phyloP scores from a whole-genome alignment of 2,329 filamentous ascomycete genomes.

The Thermochaetoides dissita region DNA sequence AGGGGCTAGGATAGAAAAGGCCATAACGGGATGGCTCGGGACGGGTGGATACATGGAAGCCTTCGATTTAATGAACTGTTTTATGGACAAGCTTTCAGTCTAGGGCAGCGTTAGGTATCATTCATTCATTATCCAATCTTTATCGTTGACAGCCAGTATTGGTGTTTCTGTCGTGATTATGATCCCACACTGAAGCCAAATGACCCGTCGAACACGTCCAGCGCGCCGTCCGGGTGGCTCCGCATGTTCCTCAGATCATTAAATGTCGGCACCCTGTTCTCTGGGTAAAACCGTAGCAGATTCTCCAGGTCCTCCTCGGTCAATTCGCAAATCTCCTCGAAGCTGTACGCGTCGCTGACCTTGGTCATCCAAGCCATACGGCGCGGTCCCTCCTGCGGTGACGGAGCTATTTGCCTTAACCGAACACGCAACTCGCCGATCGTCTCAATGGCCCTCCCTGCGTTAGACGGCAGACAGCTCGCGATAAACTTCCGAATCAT shows the following conservation, averaged over 20 bases:
- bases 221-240: slow-evolving; percentile 27
- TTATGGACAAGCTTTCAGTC: too few relatives aligned
- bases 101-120: neutral
- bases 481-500: slow-evolving; percentile 76
- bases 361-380: slow-evolving; percentile 93
- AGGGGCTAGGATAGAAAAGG: neutral
- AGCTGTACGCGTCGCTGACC: slow-evolving; percentile 74
- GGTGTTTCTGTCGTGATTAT: slow-evolving; percentile 6
- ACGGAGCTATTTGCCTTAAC: slow-evolving; percentile 63
- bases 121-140: neutral
- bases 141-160: neutral
- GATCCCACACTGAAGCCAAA: slow-evolving; percentile 43
- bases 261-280: slow-evolving; percentile 40
- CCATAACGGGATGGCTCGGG: neutral
- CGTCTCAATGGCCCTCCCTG: slow-evolving; percentile 72
- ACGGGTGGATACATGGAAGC: too few relatives aligned
- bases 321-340: slow-evolving; percentile 74
- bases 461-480: slow-evolving; percentile 57
- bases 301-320: slow-evolving; percentile 71
- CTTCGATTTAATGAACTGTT: too few relatives aligned
- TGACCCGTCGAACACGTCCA: slow-evolving; percentile 44
- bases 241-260: slow-evolving; percentile 43
- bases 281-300: slow-evolving; percentile 60
- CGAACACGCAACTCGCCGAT: slow-evolving; percentile 69
- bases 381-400: slow-evolving; percentile 60